These are phyloP conservation scores for Debaryomyces psychrophilus DNA, from an alignment of 1,139 yeast species.

Conservation along the genomic window DNA sequence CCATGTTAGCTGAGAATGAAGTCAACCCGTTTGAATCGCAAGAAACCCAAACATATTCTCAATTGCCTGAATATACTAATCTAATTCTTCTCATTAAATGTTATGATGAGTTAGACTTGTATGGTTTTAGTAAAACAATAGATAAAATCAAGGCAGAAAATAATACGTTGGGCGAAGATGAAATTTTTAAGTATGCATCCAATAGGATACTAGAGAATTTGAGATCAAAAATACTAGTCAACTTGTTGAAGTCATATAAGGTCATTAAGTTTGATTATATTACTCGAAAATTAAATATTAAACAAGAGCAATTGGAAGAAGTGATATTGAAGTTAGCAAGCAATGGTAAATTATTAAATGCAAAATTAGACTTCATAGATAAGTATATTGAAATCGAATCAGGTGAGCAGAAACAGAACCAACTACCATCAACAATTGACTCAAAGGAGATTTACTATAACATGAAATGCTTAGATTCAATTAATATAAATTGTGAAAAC, in stretches of 20 bases:
- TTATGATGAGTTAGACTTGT: conserved; percentile 35
- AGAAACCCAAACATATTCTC: conserved; percentile 54
- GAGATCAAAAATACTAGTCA: conserved; percentile 32
- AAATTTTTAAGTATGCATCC: conserved; percentile 33
- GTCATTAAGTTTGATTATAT: conserved; percentile 32
- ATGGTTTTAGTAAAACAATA: conserved; percentile 21
- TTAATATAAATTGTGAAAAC: conserved; percentile 13
- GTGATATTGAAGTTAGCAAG: conserved; percentile 44
- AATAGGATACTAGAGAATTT: conserved; percentile 35
- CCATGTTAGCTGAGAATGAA: conserved; percentile 63
- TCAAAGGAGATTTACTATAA: conserved; percentile 30
- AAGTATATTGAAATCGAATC: conserved; percentile 25
- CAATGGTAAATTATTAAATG: conserved; percentile 45
- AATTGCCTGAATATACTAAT: conserved; percentile 36
- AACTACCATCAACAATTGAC: conserved; percentile 21
- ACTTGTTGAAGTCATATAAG: conserved; percentile 34
- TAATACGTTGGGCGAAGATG: conserved; percentile 33
- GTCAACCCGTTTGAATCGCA: conserved; percentile 70
- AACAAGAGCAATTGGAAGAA: conserved; percentile 37
- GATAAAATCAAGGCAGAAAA: conserved; percentile 19
- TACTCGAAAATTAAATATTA: conserved; percentile 23
- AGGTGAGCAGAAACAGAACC: conserved; percentile 13
- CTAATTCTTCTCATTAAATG: conserved; percentile 34
- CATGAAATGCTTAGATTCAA: conserved; percentile 26
- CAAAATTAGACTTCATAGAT: conserved; percentile 50